Conservation (phyloP, 306 rosid species). For the Cyamopsis tetragonoloba region DNA sequence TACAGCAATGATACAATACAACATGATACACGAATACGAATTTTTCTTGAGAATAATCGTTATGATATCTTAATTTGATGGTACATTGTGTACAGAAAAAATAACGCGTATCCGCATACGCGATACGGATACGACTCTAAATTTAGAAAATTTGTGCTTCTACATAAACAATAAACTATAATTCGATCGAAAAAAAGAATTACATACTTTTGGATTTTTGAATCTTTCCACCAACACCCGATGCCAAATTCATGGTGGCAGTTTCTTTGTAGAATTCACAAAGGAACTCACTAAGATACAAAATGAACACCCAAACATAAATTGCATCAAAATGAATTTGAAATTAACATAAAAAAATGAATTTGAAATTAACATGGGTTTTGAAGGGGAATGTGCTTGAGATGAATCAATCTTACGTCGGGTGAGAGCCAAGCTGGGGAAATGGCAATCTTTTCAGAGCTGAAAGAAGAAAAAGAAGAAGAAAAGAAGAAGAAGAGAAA, state of each 20-base stretch:
- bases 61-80: no score
- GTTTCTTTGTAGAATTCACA: slow-evolving; percentile 28
- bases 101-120: no score
- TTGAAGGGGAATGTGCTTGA: background rate
- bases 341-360: background rate
- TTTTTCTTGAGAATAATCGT: no score
- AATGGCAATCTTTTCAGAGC: background rate
- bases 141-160: no score
- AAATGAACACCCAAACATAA: background rate
- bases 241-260: slow-evolving; percentile 69
- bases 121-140: no score
- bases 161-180: no score
- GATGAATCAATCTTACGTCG: background rate
- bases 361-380: background rate
- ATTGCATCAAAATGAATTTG: background rate
- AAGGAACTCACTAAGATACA: background rate
- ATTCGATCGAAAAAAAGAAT: background rate
- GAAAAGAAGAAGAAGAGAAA: background rate
- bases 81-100: no score
- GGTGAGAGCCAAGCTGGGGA: background rate
- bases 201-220: slow-evolving; percentile 50
- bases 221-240: slow-evolving; percentile 77
- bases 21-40: no score
- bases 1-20: no score
- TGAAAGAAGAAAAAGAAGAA: background rate